phyloP scores from a whole-genome alignment of 257 asterid genomes.

The Solanum chmielewskii region DNA sequence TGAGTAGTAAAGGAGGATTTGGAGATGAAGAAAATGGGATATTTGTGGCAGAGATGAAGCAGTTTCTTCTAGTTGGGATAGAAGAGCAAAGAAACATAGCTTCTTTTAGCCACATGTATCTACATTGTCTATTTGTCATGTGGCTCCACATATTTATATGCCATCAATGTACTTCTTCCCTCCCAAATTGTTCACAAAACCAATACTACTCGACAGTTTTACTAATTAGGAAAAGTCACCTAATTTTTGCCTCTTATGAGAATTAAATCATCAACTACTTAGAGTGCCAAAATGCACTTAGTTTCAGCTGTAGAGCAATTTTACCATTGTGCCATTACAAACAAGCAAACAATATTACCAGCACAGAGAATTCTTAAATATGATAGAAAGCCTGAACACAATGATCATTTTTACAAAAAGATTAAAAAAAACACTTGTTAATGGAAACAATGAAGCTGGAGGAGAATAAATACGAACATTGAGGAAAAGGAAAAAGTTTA shows the following conservation, averaged over 20 bases:
- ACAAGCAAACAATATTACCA: neutral
- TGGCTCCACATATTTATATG: neutral
- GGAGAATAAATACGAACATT: neutral
- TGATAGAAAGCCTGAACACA: neutral
- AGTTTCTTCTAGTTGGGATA: neutral
- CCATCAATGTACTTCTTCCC: neutral
- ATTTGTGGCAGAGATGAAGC: neutral
- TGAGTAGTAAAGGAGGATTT: neutral
- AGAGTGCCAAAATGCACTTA: neutral
- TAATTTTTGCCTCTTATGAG: neutral
- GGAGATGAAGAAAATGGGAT: neutral
- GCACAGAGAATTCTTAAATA: neutral
- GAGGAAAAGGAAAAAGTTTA: neutral
- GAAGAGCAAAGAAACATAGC: neutral
- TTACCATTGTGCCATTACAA: neutral
- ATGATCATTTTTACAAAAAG: neutral
- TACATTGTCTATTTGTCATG: neutral
- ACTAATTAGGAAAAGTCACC: neutral
- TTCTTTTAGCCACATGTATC: neutral
- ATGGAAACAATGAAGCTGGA: neutral
- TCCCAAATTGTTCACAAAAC: neutral
- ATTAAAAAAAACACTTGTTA: neutral
- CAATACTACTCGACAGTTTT: neutral
- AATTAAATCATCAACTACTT: neutral
- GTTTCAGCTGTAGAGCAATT: neutral